Conservation (phyloP, 768 basidiomycete genomes). For the Coprinopsis sp. region DNA sequence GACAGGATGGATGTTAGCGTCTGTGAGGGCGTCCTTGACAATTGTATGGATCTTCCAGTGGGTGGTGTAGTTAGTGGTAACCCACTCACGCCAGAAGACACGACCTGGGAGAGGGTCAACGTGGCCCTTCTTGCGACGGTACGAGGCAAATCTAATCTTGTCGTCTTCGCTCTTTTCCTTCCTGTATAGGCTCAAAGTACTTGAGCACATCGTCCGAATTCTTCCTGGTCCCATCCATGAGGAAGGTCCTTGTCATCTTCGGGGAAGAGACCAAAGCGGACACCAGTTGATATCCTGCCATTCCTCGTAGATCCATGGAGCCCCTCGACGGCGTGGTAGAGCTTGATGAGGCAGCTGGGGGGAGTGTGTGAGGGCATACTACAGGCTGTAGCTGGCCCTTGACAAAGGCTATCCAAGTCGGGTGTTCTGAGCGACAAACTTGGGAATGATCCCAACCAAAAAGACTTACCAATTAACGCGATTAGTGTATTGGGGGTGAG, state of each 20-base stretch:
- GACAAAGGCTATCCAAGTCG: too few relatives aligned
- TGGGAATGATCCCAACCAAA: too few relatives aligned
- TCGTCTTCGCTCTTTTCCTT: background rate
- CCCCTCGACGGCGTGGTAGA: conserved; percentile 8
- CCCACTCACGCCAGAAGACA: conserved; percentile 10
- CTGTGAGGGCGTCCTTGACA: conserved; percentile 10
- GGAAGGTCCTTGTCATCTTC: conserved; percentile 15
- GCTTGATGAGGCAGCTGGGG: background rate
- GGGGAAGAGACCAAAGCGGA: conserved; percentile 20
- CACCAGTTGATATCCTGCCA: conserved; percentile 21
- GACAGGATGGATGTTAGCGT: conserved; percentile 11
- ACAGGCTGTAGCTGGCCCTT: too few relatives aligned
- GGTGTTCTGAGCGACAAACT: too few relatives aligned
- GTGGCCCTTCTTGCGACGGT: background rate
- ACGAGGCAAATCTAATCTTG: conserved; percentile 1
- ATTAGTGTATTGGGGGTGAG: too few relatives aligned
- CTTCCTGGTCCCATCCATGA: conserved; percentile 10
- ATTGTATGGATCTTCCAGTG: conserved; percentile 14
- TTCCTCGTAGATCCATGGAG: conserved; percentile 13
- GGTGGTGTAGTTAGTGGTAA: conserved; percentile 7
- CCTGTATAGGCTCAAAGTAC: conserved; percentile 14
- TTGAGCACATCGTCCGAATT: conserved; percentile 9
- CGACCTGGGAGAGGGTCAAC: conserved; percentile 12
- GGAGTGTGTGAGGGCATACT: background rate
- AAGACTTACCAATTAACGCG: too few relatives aligned